Base-by-base conservation (phyloP, 2,329 filamentous ascomycete genomes). In the Elsinoe batatas region DNA sequence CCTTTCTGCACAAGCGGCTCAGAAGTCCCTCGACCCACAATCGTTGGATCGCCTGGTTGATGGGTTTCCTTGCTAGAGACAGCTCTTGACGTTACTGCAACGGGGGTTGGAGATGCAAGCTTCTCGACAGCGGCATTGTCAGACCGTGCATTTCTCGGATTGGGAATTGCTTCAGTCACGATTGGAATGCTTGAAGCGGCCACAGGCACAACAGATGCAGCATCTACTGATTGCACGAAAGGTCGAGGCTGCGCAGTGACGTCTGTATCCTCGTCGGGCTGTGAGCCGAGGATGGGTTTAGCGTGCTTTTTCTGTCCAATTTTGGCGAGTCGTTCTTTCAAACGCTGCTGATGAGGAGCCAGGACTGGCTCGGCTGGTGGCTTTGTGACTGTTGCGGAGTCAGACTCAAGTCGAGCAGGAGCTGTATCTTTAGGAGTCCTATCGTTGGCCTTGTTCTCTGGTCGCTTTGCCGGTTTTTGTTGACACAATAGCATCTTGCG, bases 401-500 rank as follows among this genome's bases (percentile, higher is more conserved):
- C 57, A 44, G 33, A 54, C 46, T 51, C 15, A 8, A 51, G 22
- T 61, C 60, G n/a, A 35, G 18, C 36, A 15, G 11, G 22, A 22
- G 47, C 51, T 13, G 57, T 57, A 13, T 59, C 58, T 3, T 58
- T 58, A 2, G 61, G 61, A 7, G 42, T 53, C 38, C 13, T 35
- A 37, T 49, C 46, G 26, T 54, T 17, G 3, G 18, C 8, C 3
- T 18, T 47, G 37, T 59, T 58, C 2, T 20, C 18, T 17, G 42
- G 30, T 13, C 58, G 56, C 8, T 58, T 37, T 5, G 64, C 61
- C 15, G 68, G 60, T n/a, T 68, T 62, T 54, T 68, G 62, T 53
- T 75, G 71, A 55, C 72, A 76, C 0, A 75, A 59, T 11, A 76
- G 61, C 56, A 67, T 74, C 35, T 69, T 72, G 57, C 71, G 69